phyloP scores from a whole-genome alignment of 306 rosid genomes.

The Pueraria montana region DNA sequence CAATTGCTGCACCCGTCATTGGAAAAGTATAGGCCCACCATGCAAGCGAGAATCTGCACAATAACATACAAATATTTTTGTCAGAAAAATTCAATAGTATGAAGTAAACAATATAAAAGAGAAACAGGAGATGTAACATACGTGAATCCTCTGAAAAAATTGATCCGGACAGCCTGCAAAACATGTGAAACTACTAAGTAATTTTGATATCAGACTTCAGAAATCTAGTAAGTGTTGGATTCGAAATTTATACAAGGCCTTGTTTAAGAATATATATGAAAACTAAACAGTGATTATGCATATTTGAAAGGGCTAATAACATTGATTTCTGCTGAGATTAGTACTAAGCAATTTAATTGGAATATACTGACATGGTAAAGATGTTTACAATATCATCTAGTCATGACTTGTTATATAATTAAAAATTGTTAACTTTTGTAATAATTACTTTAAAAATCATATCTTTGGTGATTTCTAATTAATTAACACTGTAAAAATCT shows the following conservation, averaged over 20 bases:
- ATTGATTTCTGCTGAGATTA: not conserved
- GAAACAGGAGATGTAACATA: slow-evolving; percentile 44
- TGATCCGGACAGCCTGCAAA: slow-evolving; percentile 83
- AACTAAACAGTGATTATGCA: slow-evolving; percentile 11
- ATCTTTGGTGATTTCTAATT: no score
- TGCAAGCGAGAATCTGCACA: slow-evolving; percentile 80
- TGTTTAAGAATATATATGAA: not conserved
- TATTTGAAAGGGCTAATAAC: not conserved
- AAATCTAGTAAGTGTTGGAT: not conserved
- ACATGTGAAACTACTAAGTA: slow-evolving; percentile 38
- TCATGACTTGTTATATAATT: no score
- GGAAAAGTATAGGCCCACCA: slow-evolving; percentile 99
- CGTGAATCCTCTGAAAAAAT: slow-evolving; percentile 88
- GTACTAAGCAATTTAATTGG: not conserved
- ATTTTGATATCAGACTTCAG: not conserved
- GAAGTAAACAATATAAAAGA: not conserved
- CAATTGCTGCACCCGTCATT: slow-evolving; percentile 98
- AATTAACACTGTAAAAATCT: no score
- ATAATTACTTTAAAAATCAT: no score
- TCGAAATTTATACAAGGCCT: not conserved
- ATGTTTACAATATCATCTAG: no score
- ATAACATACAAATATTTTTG: slow-evolving; percentile 27
- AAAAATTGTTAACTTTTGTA: no score
- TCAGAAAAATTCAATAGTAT: slow-evolving; percentile 27
- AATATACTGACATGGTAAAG: no score